Evolutionary conservation across 495 filamentous ascomycete species (phyloP).

Genomic region (Aspergillus coremiiformis): DNA sequence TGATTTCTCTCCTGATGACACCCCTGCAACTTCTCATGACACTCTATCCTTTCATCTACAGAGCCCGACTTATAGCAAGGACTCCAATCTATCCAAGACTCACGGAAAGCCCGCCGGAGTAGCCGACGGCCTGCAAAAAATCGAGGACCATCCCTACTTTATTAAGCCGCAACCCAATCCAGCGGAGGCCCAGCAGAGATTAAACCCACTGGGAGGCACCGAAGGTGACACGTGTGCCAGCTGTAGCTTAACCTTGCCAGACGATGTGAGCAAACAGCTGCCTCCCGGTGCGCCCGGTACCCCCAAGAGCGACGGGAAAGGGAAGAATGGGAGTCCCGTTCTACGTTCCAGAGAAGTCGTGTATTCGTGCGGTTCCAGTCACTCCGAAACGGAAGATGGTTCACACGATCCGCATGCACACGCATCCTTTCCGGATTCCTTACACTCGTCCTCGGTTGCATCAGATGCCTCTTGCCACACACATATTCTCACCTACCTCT

Average conservation of each 20-base stretch:
- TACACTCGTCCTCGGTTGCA: constrained; percentile 38
- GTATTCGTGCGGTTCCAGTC: constrained; percentile 37
- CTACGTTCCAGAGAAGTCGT: constrained; percentile 47
- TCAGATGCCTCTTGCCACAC: constrained; percentile 55
- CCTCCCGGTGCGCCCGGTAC: constrained; percentile 47
- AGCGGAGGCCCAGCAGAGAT: constrained; percentile 27
- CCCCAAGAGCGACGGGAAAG: constrained; percentile 41
- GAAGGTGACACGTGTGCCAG: constrained; percentile 51
- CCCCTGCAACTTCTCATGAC: constrained; percentile 30
- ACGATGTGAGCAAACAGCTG: constrained; percentile 46
- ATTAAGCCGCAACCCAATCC: constrained; percentile 26
- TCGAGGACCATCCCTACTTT: constrained; percentile 43
- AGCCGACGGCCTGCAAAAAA: constrained; percentile 25
- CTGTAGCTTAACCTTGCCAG: constrained; percentile 50
- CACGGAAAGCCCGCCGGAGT: constrained; percentile 11
- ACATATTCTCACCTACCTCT: constrained; percentile 80
- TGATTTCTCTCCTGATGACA: constrained; percentile 26
- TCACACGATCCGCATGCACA: constrained; percentile 29
- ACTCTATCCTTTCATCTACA: constrained; percentile 16
- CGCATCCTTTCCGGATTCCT: constrained; percentile 37
- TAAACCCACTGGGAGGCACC: constrained; percentile 26
- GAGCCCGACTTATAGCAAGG: constrained; percentile 12
- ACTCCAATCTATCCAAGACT: constrained; percentile 10
- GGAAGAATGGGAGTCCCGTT: constrained; percentile 50
- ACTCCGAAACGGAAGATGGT: constrained; percentile 35